Conservation (phyloP, 2,329 filamentous ascomycete species). For the Polychaeton citri region DNA sequence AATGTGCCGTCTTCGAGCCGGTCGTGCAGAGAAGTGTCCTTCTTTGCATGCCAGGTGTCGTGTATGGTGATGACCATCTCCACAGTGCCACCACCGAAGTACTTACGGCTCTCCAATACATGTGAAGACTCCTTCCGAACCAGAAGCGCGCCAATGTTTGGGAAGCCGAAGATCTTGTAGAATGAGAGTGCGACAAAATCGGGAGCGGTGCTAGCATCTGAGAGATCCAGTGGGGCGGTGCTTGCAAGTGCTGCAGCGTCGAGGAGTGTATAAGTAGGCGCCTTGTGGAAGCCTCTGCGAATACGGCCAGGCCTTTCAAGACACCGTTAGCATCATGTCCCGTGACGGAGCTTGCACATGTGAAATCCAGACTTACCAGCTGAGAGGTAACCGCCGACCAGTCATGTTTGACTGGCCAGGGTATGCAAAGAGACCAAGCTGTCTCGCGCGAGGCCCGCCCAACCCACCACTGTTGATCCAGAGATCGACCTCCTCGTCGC, state of each 20-base stretch:
- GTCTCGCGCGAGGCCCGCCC: constrained; percentile 18
- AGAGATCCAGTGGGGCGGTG: constrained; percentile 45
- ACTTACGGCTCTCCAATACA: constrained; percentile 42
- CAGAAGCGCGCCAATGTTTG: constrained; percentile 47
- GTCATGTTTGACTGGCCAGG: constrained; percentile 29
- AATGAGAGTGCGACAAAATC: constrained; percentile 50
- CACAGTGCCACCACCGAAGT: constrained; percentile 57
- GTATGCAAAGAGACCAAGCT: constrained; percentile 23
- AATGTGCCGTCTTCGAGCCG: constrained; percentile 54
- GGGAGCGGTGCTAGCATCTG: constrained; percentile 37
- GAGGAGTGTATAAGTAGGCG: constrained; percentile 36
- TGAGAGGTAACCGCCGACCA: constrained; percentile 22
- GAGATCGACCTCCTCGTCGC: constrained; percentile 26
- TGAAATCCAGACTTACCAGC: constrained; percentile 21
- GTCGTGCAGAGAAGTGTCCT: constrained; percentile 41
- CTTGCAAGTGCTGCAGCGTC: constrained; percentile 55
- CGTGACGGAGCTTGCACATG: too few relatives aligned
- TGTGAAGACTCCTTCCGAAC: constrained; percentile 44
- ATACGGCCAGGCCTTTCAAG: constrained; percentile 20
- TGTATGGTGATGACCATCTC: constrained; percentile 43
- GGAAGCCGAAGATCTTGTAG: constrained; percentile 56
- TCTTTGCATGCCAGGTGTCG: constrained; percentile 43
- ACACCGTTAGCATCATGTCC: too few relatives aligned
- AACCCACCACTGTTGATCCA: constrained; percentile 29
- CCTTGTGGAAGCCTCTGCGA: constrained; percentile 20